phyloP scores from a whole-genome alignment of 495 filamentous ascomycete species.

The Schizothecium vesticola region DNA sequence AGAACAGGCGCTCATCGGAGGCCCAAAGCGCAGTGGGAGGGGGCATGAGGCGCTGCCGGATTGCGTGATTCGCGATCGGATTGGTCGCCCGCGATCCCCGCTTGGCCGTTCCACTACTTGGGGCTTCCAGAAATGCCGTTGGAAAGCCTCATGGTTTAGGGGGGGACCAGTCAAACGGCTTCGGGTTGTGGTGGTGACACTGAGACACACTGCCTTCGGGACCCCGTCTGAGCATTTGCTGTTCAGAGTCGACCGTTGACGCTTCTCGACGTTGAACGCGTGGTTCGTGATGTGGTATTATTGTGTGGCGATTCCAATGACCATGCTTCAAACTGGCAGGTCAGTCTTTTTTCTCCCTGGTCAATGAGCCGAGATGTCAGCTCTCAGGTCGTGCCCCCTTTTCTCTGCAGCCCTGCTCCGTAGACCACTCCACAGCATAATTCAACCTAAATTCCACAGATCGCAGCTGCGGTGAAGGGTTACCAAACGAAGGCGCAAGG shows the following conservation, averaged over 20 bases:
- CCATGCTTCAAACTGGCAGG: not conserved
- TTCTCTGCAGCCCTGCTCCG: not conserved
- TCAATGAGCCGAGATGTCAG: not conserved
- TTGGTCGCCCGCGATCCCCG: not conserved
- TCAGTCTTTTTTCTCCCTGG: not conserved
- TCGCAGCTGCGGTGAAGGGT: not conserved
- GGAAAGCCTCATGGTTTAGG: not conserved
- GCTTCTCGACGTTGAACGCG: not conserved
- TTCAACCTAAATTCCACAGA: not conserved
- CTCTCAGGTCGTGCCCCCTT: not conserved
- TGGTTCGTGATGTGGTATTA: not conserved
- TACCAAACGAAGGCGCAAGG: not conserved
- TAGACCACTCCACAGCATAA: not conserved
- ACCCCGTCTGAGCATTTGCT: not conserved
- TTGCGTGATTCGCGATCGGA: conserved; percentile 6
- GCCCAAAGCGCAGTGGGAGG: conserved; percentile 6
- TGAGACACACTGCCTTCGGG: not conserved
- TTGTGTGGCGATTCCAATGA: not conserved
- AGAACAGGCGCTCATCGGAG: not conserved
- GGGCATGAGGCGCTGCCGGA: not conserved
- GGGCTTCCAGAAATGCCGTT: conserved; percentile 10
- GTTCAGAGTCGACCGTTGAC: not conserved
- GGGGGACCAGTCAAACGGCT: not conserved
- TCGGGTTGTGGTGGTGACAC: not conserved
- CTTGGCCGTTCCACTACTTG: not conserved